These are phyloP conservation scores for Colletotrichum sp. DNA, from an alignment of 2,329 filamentous ascomycete genomes.

Conservation along the genomic window DNA sequence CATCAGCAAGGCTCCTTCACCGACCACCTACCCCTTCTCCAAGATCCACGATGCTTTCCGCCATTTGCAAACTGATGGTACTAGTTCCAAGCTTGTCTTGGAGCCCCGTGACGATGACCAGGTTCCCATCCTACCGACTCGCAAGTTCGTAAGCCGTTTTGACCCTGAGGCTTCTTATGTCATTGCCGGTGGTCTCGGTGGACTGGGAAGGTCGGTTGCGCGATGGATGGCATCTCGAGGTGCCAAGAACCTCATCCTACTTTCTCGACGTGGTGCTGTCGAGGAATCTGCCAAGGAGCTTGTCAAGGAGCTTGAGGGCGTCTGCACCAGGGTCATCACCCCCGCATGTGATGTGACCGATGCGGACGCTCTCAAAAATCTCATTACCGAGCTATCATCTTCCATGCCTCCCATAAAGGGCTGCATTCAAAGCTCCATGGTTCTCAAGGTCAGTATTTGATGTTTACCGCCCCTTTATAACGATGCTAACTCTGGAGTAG, in stretches of 20 bases:
- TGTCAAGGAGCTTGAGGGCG: conserved; percentile 16
- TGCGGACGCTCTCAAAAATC: neutral
- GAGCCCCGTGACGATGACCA: neutral
- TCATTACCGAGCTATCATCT: neutral
- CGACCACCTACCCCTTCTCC: neutral
- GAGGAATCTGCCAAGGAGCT: conserved; percentile 22
- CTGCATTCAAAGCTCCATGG: conserved; percentile 23
- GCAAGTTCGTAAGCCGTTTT: neutral
- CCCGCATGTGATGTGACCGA: conserved; percentile 24
- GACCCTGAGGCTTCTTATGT: conserved; percentile 14
- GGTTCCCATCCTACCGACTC: neutral
- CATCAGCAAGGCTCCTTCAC: neutral
- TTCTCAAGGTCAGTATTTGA: conserved; percentile 21
- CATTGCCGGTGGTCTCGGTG: conserved; percentile 27
- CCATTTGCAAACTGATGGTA: conserved; percentile 13
- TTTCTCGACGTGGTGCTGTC: conserved; percentile 29
- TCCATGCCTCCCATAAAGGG: conserved; percentile 19
- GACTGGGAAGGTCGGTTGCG: conserved; percentile 26
- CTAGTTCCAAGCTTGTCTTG: neutral
- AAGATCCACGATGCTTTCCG: conserved; percentile 23
- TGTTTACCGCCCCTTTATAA: neutral
- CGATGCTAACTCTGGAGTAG: neutral
- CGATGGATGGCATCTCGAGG: conserved; percentile 29
- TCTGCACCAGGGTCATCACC: conserved; percentile 7
- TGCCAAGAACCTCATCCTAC: conserved; percentile 32